A percentile compares a stretch with the other conserved stretches of the same genome.
Conservation (phyloP, 352 stramenopile species). For the Pythium coloratum region DNA sequence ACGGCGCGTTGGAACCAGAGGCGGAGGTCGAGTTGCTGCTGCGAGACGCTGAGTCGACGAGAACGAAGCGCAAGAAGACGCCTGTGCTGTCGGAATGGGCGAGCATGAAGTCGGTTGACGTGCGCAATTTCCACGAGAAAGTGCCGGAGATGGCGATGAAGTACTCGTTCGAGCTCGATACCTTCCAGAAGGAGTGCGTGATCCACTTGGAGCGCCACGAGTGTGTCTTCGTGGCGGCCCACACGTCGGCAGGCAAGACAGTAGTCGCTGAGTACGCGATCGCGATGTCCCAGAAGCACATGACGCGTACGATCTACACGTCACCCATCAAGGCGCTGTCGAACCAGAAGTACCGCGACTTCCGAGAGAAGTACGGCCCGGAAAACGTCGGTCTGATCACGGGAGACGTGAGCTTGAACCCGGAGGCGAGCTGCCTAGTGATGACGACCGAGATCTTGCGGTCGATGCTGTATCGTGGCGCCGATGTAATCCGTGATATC, state of each 20-base stretch:
- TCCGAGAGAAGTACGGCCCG: conserved; percentile 90
- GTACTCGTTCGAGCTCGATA: conserved; percentile 90
- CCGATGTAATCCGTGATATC: conserved; percentile 97
- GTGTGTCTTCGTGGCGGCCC: conserved; percentile 95
- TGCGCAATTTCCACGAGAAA: conserved; percentile 84
- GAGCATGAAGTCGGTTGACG: conserved; percentile 64
- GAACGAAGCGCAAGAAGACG: conserved; percentile 21
- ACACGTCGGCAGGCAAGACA: conserved; percentile 98
- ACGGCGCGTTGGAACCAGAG: conserved; percentile 40
- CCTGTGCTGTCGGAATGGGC: conserved; percentile 61
- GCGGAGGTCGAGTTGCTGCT: conserved; percentile 56
- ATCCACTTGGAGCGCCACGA: conserved; percentile 93
- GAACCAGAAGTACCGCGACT: conserved; percentile 99
- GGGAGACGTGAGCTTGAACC: conserved; percentile 96
- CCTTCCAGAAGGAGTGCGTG: conserved; percentile 97
- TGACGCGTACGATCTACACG: conserved; percentile 96
- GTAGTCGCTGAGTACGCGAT: conserved; percentile 99
- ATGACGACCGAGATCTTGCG: conserved; percentile 99
- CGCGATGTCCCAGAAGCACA: conserved; percentile 91
- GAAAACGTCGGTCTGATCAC: conserved; percentile 98
- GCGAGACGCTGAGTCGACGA: conserved; percentile 16
- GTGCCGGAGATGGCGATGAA: conserved; percentile 82
- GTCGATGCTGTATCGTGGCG: conserved; percentile 94
- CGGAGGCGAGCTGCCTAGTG: conserved; percentile 94
- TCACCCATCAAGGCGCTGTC: conserved; percentile 98